Percentiles rank a stretch among this genome's conserved stretches.
Conservation (phyloP, 2,329 filamentous ascomycete genomes). For the Teratosphaeria destructans region DNA sequence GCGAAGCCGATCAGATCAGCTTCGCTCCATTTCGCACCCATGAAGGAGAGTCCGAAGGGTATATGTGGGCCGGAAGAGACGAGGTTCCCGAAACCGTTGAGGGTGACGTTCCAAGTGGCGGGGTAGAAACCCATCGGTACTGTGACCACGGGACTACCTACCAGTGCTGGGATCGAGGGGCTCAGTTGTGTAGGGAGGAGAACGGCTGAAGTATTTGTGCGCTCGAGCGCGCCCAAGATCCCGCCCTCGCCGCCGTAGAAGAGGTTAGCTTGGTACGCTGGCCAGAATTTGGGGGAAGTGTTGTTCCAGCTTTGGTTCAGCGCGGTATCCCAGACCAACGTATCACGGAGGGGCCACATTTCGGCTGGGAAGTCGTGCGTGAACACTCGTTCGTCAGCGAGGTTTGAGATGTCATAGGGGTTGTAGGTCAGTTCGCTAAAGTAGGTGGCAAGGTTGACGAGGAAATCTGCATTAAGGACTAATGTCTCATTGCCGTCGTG, state of each 20-base stretch:
- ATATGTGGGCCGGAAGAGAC: slow-evolving; percentile 45
- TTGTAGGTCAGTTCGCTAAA: slow-evolving; percentile 47
- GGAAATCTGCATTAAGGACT: slow-evolving; percentile 51
- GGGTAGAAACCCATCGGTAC: slow-evolving; percentile 53
- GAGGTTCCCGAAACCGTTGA: slow-evolving; percentile 40
- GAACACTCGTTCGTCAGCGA: slow-evolving; percentile 45
- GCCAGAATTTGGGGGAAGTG: slow-evolving; percentile 47
- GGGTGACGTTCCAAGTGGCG: slow-evolving; percentile 35
- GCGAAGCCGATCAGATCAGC: slow-evolving; percentile 52
- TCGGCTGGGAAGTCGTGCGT: slow-evolving; percentile 46
- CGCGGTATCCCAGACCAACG: slow-evolving; percentile 44
- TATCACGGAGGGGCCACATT: slow-evolving; percentile 53
- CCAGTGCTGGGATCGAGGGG: slow-evolving; percentile 41
- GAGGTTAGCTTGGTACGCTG: slow-evolving; percentile 42
- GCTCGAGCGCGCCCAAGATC: slow-evolving; percentile 48
- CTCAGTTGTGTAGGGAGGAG: slow-evolving; percentile 47
- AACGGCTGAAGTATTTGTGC: slow-evolving; percentile 50
- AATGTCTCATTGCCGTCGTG: slow-evolving; percentile 30
- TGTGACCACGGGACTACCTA: slow-evolving; percentile 51
- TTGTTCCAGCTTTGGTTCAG: slow-evolving; percentile 47
- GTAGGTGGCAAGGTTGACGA: slow-evolving; percentile 47
- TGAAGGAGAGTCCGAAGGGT: slow-evolving; percentile 53
- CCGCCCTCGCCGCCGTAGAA: slow-evolving; percentile 50
- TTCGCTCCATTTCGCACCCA: slow-evolving; percentile 52
- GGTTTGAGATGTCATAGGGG: slow-evolving; percentile 42